Evolutionary conservation across 257 asterid genomes (phyloP), one percentile per base, ranked within the genome.

Genomic region (Solanum virginianum): DNA sequence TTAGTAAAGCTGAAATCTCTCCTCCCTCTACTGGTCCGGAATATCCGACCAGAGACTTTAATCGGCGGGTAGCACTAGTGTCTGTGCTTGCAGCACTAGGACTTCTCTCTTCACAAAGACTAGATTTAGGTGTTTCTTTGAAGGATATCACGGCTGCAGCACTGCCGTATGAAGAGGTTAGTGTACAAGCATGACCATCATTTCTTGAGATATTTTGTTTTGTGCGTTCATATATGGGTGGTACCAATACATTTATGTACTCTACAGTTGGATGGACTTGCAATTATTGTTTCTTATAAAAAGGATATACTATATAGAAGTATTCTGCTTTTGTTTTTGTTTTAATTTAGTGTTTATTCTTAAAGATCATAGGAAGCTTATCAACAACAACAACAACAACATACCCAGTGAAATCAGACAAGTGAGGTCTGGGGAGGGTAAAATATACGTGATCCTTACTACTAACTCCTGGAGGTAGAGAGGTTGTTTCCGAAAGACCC

Each of bases 131-230:
- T 32, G 87, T 91, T 75, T 94, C 99, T 60, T 92, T 97, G 89
- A 97, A 94, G 92, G 99, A 97, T 82, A 92, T 97, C 68, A 83
- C 97, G 16, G 95, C 95, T 86, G 84, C 84, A 82, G 98, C 98
- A 59, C 86, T 97, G 85, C 97, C 98, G 2, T 97, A 93, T 85
- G 98, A 97, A 88, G 92, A 97, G 99, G 98, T 95, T 88, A 84
- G 90, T 10, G 49, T 75, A 69, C 85, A 62, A 62, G 85, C 85
- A 18, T 16, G 36, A n/a, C 45, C 47, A 47, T 26, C 79, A 24
- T 55, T 82, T 79, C 24, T 79, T 84, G 26, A 51, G 80, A 59
- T 69, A 12, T 80, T 68, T 55, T 74, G 41, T 85, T 32, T 39
- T n/a, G 10, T 55, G 8, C 24, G 4, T 72, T 43, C 66, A 83